Percentiles rank a stretch among this genome's conserved stretches.
Conservation (phyloP, 345 rosid genomes). For the Brassica cretica region DNA sequence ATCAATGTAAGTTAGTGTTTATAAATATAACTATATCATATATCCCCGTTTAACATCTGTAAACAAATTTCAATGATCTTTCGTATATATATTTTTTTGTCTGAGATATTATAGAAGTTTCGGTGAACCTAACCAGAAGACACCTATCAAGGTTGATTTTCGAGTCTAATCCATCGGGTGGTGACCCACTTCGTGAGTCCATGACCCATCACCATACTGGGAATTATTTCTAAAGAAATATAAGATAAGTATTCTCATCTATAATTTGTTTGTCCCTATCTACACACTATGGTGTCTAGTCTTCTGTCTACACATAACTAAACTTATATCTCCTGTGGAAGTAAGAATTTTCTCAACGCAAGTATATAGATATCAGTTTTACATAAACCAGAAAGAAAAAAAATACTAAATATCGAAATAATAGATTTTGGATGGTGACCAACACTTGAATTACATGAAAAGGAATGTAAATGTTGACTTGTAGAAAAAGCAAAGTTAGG, state of each 20-base stretch:
- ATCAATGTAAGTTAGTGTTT: neutral
- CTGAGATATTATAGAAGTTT: constrained; percentile 16
- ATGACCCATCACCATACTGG: constrained; percentile 13
- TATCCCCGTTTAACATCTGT: neutral
- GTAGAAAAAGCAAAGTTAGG: neutral
- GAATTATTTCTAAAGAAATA: neutral
- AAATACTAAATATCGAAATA: neutral
- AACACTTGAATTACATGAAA: neutral
- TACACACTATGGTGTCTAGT: neutral
- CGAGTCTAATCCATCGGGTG: constrained; percentile 18
- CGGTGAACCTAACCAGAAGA: constrained; percentile 34
- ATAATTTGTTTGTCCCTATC: constrained; percentile 4
- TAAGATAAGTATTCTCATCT: neutral
- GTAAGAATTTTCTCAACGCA: neutral
- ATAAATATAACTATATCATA: neutral
- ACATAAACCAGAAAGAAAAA: neutral
- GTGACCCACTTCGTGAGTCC: constrained; percentile 22
- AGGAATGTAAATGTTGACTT: neutral
- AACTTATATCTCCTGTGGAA: neutral
- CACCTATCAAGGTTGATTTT: constrained; percentile 20
- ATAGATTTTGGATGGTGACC: neutral
- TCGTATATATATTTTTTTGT: neutral
- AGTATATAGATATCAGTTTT: neutral
- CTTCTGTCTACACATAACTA: neutral
- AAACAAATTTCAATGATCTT: neutral